A percentile compares a stretch with the other conserved stretches of the same genome.
Evolutionary conservation across 805 yeast genomes (phyloP).

Genomic region (Tetrapisispora arboricola): DNA sequence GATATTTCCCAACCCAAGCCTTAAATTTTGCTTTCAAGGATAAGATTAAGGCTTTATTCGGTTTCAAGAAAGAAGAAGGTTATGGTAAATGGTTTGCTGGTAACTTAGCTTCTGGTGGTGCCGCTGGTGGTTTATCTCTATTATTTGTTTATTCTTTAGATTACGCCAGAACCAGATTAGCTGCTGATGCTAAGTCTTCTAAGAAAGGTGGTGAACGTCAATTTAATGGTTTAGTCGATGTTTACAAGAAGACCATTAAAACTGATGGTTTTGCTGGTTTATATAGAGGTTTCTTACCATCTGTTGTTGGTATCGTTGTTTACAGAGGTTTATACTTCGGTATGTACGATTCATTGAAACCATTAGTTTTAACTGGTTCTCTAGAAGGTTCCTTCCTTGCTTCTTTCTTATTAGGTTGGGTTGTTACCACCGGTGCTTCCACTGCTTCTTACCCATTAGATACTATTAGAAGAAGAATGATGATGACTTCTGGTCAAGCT

Average conservation of each 20-base stretch:
- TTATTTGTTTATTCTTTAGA: constrained; percentile 58
- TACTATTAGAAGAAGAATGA: constrained; percentile 99
- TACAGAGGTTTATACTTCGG: constrained; percentile 99
- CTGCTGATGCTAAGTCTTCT: constrained; percentile 91
- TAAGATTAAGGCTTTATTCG: constrained; percentile 89
- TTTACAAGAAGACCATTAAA: constrained; percentile 90
- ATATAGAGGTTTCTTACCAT: constrained; percentile 99
- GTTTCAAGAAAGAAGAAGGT: constrained; percentile 92
- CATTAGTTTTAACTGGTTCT: constrained; percentile 87
- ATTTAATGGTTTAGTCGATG: constrained; percentile 95
- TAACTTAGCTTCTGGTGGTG: constrained; percentile 98
- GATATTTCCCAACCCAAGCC: constrained; percentile 99
- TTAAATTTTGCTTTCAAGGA: constrained; percentile 98
- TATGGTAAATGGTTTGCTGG: constrained; percentile 94
- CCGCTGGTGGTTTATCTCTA: constrained; percentile 67
- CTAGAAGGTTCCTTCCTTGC: constrained; percentile 92
- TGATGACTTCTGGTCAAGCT: constrained; percentile 99
- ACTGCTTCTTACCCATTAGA: constrained; percentile 98
- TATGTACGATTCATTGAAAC: constrained; percentile 93
- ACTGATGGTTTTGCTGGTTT: constrained; percentile 97
- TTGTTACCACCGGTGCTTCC: constrained; percentile 96
- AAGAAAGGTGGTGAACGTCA: constrained; percentile 85
- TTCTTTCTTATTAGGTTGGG: constrained; percentile 94
- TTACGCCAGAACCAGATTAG: constrained; percentile 98
- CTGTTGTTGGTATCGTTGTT: constrained; percentile 93